Base-by-base conservation (phyloP, 2,329 filamentous ascomycete species). In the Colletotrichum spinosum region DNA sequence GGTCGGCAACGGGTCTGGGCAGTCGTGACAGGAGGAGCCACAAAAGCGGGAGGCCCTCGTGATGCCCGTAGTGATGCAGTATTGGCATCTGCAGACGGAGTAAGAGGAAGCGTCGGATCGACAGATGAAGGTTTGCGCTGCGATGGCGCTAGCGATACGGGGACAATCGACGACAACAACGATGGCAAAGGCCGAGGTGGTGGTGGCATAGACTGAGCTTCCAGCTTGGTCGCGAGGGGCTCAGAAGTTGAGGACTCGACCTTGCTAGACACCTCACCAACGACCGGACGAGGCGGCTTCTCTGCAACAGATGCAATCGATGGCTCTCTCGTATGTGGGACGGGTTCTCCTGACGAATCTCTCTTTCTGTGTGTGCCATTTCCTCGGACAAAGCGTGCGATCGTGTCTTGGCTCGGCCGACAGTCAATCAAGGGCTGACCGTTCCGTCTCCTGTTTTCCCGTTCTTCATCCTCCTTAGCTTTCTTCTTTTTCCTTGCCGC, bases 341-440 rank as follows among this genome's bases (percentile, higher is more conserved):
- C 49, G 6, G 63, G 52, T n/a, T 66, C 63, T 8, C 63, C 63
- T 2, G 59, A 66, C 8, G 48, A 63, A 10, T 56, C 53, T 39
- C 74, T 74, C 69, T 78, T 78, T 57, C 69, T 77, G 1, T 63
- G 61, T 3, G 69, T 69, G 1, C 73, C 74, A n/a, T 76, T 74
- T 0, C 77, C 75, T 41, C 77, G 75, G 8, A 86, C 74, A 62
- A 89, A 89, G 41, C 80, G 72, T 15, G 85, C 78, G 67, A 90
- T 86, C 0, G 83, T 86, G 46, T 83, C 83, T 72, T 89, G 87
- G 39, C 86, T 88, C 0, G 86, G 83, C 41, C 82, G 79, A 5
- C 86, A 83, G 11, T 78, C 79, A n/a, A 85, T 79, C 5, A 88
- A 74, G 12, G 87, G 87, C 63, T 86, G 61, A 0, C 86, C 84